Evolutionary conservation across 495 filamentous ascomycete species (phyloP).

Genomic region (Penicillium paradoxum): DNA sequence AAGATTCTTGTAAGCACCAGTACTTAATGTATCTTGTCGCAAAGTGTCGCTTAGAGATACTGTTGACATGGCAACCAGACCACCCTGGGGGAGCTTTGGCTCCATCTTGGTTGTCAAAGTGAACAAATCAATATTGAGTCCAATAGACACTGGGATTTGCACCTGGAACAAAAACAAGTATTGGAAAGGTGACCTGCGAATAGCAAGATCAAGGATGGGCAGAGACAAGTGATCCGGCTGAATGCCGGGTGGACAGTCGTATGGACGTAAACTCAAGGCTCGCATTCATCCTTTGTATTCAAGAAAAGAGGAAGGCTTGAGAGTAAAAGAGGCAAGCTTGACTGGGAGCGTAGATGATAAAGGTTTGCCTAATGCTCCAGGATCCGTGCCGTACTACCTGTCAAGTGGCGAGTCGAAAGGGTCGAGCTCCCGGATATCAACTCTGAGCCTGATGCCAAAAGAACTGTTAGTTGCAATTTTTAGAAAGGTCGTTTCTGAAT

Average conservation of each 20-base stretch:
- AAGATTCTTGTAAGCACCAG: conserved; percentile 34
- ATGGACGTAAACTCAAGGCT: background rate
- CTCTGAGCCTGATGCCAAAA: background rate
- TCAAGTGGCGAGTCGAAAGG: background rate
- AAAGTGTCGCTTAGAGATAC: conserved; percentile 15
- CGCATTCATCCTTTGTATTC: conserved; percentile 1
- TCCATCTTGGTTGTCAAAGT: conserved; percentile 25
- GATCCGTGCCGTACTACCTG: background rate
- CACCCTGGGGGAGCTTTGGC: conserved; percentile 46
- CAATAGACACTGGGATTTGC: background rate
- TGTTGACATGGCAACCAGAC: conserved; percentile 43
- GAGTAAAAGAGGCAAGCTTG: background rate
- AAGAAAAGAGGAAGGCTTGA: background rate
- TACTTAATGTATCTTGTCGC: conserved; percentile 26
- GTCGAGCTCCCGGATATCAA: background rate
- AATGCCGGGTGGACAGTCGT: background rate
- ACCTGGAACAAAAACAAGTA: background rate
- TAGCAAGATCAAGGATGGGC: background rate
- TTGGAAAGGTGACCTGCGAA: background rate
- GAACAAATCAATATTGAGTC: background rate
- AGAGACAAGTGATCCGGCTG: background rate
- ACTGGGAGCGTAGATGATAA: background rate
- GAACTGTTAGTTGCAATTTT: background rate
- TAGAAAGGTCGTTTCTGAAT: background rate
- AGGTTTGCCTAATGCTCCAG: background rate